Conservation (phyloP, 805 yeast genomes). For the Saccharomycopsis fibuligera region DNA sequence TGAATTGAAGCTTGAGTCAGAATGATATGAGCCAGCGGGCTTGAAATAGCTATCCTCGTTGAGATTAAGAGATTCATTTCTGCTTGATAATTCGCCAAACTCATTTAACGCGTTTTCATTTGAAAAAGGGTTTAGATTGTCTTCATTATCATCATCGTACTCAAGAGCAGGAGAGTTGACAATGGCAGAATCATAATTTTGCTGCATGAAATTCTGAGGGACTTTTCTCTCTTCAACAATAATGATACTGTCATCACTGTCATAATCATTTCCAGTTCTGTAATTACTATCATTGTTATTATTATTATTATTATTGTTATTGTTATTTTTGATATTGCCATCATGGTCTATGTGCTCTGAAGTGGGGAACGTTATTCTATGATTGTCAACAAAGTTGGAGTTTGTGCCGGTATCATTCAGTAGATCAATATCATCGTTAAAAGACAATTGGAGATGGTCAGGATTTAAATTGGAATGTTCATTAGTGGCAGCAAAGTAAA, state of each 20-base stretch:
- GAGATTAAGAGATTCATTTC: neutral
- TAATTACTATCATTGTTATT: no score
- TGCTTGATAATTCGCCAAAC: neutral
- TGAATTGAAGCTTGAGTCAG: constrained; percentile 7
- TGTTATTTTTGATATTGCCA: no score
- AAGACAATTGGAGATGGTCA: no score
- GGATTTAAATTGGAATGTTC: no score
- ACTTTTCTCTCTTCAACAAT: constrained; percentile 4
- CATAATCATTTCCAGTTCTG: neutral
- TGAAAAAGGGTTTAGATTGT: constrained; percentile 10
- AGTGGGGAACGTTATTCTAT: no score
- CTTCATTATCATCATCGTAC: neutral
- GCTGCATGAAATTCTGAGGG: no score
- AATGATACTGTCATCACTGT: constrained; percentile 5
- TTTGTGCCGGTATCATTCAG: no score
- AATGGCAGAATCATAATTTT: neutral
- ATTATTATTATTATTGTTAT: neutral
- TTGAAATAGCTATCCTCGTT: neutral
- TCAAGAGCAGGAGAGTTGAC: neutral
- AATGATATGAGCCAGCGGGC: neutral
- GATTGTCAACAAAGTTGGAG: no score
- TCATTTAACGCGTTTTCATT: constrained; percentile 1
- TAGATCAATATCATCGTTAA: no score
- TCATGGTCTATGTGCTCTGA: no score
- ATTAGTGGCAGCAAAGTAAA: no score